Evolutionary conservation across 768 basidiomycete species (phyloP).

Genomic region (Xerocomellus dryophilus): DNA sequence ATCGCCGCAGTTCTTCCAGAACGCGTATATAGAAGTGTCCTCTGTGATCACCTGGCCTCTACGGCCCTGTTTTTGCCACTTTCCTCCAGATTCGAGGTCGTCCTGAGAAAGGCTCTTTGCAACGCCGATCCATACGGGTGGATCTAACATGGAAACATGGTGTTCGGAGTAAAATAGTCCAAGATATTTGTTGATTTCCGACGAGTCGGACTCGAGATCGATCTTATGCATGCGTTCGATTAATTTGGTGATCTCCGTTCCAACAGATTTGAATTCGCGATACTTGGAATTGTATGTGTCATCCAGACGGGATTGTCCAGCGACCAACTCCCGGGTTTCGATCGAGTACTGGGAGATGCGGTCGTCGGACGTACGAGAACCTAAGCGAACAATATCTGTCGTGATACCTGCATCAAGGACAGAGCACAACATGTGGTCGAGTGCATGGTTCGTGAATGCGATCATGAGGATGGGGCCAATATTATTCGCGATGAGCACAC

Average conservation of each 20-base stretch:
- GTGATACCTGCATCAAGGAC: slow-evolving; percentile 68
- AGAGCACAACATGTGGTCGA: slow-evolving; percentile 67
- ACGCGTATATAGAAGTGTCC: slow-evolving; percentile 42
- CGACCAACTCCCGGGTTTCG: slow-evolving; percentile 51
- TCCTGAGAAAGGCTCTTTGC: slow-evolving; percentile 19
- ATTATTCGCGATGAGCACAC: slow-evolving; percentile 54
- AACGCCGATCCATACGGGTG: slow-evolving; percentile 48
- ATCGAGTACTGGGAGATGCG: slow-evolving; percentile 60
- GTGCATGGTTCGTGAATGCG: slow-evolving; percentile 76
- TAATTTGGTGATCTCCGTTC: slow-evolving; percentile 45
- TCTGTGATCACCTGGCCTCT: slow-evolving; percentile 19
- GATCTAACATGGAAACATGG: slow-evolving; percentile 36
- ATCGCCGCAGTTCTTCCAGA: slow-evolving; percentile 50
- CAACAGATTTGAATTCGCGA: slow-evolving; percentile 40
- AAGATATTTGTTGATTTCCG: slow-evolving; percentile 43
- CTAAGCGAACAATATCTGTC: slow-evolving; percentile 60
- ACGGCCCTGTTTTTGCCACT: slow-evolving; percentile 37
- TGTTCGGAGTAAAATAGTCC: slow-evolving; percentile 48
- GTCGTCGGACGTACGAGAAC: slow-evolving; percentile 60
- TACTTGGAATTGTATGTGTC: slow-evolving; percentile 34
- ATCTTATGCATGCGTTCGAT: slow-evolving; percentile 42
- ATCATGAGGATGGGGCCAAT: slow-evolving; percentile 55
- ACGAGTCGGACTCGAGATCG: slow-evolving; percentile 33
- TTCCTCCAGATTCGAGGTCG: slow-evolving; percentile 16
- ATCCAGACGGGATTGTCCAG: slow-evolving; percentile 41